Percentiles rank a stretch among this genome's conserved stretches.
Evolutionary conservation across 768 basidiomycete species (phyloP).

Genomic region (Aureoboletus auriporus): DNA sequence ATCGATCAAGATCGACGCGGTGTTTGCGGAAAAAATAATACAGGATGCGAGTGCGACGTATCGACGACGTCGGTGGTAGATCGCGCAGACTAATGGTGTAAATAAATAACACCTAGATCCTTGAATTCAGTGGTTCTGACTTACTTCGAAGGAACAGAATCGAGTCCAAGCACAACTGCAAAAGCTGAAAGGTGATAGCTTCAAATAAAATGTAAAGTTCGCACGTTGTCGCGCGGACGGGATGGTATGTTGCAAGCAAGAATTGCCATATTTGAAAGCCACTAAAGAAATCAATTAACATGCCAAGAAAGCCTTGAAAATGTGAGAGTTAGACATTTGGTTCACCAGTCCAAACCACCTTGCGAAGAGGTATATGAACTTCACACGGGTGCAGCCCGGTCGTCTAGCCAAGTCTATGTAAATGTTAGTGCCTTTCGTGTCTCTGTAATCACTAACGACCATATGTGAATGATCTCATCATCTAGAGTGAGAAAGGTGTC

Average conservation of each 20-base stretch:
- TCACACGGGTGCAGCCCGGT: conserved; percentile 6
- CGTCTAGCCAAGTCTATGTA: conserved; percentile 2
- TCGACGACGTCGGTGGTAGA: conserved; percentile 4
- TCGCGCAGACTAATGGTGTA: conserved; percentile 9
- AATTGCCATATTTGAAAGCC: background rate
- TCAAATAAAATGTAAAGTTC: background rate
- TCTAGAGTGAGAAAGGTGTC: conserved; percentile 15
- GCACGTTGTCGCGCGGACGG: conserved; percentile 5
- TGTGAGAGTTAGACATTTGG: conserved; percentile 5
- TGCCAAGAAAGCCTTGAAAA: background rate
- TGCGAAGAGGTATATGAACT: conserved; percentile 19
- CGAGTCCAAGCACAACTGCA: conserved; percentile 13
- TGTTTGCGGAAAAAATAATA: background rate
- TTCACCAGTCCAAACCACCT: conserved; percentile 22
- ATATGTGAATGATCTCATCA: conserved; percentile 15
- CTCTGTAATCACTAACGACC: conserved; percentile 15
- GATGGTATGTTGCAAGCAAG: background rate
- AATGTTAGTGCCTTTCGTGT: background rate
- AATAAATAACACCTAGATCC: too few species aligned
- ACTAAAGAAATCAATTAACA: conserved; percentile 8
- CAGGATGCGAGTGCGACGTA: background rate
- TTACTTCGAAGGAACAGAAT: conserved; percentile 19
- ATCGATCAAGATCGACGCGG: too few species aligned
- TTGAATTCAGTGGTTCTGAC: background rate
- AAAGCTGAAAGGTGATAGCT: conserved; percentile 4